These are phyloP conservation scores for Orbilia quercus DNA, from an alignment of 2,329 filamentous ascomycete species.

Conservation along the genomic window DNA sequence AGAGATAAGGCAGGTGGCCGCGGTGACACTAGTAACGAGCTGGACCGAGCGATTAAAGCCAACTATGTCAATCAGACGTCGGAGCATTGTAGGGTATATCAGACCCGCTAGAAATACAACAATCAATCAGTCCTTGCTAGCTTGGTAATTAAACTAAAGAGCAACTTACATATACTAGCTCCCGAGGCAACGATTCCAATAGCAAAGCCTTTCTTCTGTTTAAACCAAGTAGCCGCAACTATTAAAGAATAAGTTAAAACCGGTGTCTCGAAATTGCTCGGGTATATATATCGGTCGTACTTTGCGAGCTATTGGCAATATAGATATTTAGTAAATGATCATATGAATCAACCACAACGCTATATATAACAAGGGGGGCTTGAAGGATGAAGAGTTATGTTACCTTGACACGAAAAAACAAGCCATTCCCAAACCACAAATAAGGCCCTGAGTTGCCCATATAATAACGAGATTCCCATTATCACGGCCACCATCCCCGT, in stretches of 20 bases:
- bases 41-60: conserved; percentile 48
- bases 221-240: conserved; percentile 55
- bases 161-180: conserved; percentile 46
- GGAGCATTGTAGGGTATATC: conserved; percentile 51
- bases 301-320: conserved; percentile 32
- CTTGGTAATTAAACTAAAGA: no score
- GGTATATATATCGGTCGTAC: no score
- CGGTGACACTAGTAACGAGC: conserved; percentile 19
- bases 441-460: conserved; percentile 39
- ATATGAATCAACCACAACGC: no score
- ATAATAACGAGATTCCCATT: conserved; percentile 32
- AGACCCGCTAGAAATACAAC: conserved; percentile 29
- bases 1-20: conserved; percentile 45
- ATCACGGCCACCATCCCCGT: conserved; percentile 10
- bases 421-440: conserved; percentile 47
- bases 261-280: no score
- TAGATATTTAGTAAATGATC: not conserved
- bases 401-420: conserved; percentile 54
- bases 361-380: no score
- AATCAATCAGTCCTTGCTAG: not conserved
- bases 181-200: conserved; percentile 52
- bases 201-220: conserved; percentile 53
- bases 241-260: not conserved
- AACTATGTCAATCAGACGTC: conserved; percentile 36
- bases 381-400: no score